Evolutionary conservation across 2,329 filamentous ascomycete genomes (phyloP), one percentile per base, ranked within the genome.

Genomic region (Beauveria rudraprayagi): DNA sequence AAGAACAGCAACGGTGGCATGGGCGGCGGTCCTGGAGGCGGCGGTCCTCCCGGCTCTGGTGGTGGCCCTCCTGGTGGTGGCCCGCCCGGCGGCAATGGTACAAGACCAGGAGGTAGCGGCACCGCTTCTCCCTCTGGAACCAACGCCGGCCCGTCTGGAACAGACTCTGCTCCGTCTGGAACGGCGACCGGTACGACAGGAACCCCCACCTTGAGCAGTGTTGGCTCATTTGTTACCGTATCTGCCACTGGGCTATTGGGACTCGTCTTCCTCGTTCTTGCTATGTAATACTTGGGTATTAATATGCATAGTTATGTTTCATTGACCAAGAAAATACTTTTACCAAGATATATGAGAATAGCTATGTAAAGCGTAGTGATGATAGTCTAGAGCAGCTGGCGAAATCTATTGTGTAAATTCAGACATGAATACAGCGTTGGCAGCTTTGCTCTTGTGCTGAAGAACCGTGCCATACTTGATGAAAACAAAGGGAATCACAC

Each of bases 1-100:
- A 64, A 63, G 46, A 73, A 73, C 56, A 57, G 62, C 9, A 64
- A 66, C 44, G 61, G 56, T 24, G 66, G 63, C 11, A 61, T 48
- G 30, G 66, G 67, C 24, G 63, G 61, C 26, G 61, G 63, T 44
- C 26, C 43, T 3, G 54, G 54, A 14, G 54, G 54, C n/a, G 54
- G 54, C 40, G 64, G 64, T 14, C 57, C 57, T 43, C 28, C 28
- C n/a, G 55, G 55, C 16, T 11, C 24, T 47, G 57, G 57, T n/a
- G 53, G 53, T 3, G 41, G 43, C 10, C 55, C 44, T 40, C 54
- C 54, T 40, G 43, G 24, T 0, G 30, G 19, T 16, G 53, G 53
- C 17, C 16, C 40, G 2, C 22, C 24, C 2, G 24, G 9, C 30
- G 16, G 52, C 8, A 52, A 52, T 9, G 50, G 50, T 4, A 52